These are phyloP conservation scores for Rosa chinensis DNA, from an alignment of 306 rosid species.

Conservation along the genomic window DNA sequence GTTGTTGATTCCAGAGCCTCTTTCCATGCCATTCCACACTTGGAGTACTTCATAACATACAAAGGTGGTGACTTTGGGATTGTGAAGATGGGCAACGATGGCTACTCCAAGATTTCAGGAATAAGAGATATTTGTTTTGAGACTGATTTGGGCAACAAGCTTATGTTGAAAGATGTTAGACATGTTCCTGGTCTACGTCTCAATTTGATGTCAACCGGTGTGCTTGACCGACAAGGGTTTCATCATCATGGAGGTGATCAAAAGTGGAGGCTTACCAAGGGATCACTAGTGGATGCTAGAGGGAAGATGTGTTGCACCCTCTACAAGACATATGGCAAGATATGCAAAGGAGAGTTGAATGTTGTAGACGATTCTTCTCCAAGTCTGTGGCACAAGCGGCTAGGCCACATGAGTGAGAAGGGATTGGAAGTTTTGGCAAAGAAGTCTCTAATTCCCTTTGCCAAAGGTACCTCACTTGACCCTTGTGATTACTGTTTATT, in stretches of 20 bases:
- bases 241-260: neutral
- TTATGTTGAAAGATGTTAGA: neutral
- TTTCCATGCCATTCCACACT: neutral
- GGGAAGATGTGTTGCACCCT: too few relatives aligned
- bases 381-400: too few relatives aligned
- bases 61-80: neutral
- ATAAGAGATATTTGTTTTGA: neutral
- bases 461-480: too few relatives aligned
- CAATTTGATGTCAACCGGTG: neutral
- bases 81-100: neutral
- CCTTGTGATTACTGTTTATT: too few relatives aligned
- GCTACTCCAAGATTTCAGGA: neutral
- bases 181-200: neutral
- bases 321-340: too few relatives aligned
- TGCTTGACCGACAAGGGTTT: neutral
- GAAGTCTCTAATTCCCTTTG: too few relatives aligned
- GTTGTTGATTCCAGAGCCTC: neutral
- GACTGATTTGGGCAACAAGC: too few relatives aligned
- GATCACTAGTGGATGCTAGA: neutral
- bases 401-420: too few relatives aligned
- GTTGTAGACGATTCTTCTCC: too few relatives aligned
- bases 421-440: too few relatives aligned
- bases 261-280: slow-evolving; percentile 9
- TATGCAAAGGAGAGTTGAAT: too few relatives aligned
- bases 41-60: neutral